Conservation (phyloP, 139 green algal species). For the Chlamydomonas eustigma region DNA sequence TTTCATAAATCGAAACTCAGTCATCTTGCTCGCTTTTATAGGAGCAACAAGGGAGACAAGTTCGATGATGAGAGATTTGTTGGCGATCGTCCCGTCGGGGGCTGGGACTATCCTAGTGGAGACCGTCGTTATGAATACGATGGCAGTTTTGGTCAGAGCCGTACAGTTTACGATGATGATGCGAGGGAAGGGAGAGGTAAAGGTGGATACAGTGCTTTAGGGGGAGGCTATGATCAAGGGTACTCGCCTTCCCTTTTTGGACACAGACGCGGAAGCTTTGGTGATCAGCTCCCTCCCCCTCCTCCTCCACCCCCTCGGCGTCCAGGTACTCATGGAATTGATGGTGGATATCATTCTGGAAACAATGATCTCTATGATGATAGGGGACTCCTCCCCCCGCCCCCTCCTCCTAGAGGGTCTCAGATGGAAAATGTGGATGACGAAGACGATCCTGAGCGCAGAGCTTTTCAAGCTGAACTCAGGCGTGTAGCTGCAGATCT, state of each 20-base stretch:
- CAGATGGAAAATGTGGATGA: conserved; percentile 18
- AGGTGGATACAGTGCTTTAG: too few species aligned
- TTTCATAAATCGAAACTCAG: too few species aligned
- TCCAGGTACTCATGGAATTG: too few species aligned
- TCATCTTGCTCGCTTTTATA: too few species aligned
- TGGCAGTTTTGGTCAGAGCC: too few species aligned
- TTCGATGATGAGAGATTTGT: neutral
- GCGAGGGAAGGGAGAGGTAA: too few species aligned
- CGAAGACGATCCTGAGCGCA: conserved; percentile 39
- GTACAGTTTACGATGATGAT: too few species aligned
- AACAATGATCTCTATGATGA: conserved; percentile 25
- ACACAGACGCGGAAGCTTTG: too few species aligned
- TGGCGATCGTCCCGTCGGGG: neutral
- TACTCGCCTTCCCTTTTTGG: too few species aligned
- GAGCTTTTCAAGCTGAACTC: conserved; percentile 61
- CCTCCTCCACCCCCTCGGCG: too few species aligned
- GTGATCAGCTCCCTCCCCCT: too few species aligned
- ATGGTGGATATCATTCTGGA: neutral
- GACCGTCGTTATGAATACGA: neutral
- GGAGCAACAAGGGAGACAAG: neutral
- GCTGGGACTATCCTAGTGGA: neutral
- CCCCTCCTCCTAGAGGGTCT: conserved; percentile 20
- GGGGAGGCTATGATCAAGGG: too few species aligned
- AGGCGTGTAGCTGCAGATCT: conserved; percentile 45
- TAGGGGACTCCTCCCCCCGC: conserved; percentile 32